Percentiles rank a stretch among this genome's conserved stretches.
phyloP scores from a whole-genome alignment of 1,284 basidiomycete species.

The Apiotrichum brassicae region DNA sequence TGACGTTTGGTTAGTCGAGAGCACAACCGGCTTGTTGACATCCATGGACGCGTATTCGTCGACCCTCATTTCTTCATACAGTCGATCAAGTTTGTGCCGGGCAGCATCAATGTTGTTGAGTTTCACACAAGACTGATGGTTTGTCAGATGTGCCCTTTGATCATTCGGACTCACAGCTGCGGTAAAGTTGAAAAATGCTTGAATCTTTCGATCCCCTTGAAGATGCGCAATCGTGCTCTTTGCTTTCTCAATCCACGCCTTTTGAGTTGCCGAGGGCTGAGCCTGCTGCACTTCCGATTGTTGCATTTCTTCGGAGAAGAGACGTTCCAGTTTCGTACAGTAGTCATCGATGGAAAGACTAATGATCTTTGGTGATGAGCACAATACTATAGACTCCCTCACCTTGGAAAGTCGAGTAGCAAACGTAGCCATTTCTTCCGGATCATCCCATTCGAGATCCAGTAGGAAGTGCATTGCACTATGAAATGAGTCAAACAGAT shows the following conservation, averaged over 20 bases:
- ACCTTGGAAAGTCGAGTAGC: constrained; percentile 81
- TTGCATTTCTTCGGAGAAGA: constrained; percentile 85
- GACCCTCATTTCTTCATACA: constrained; percentile 86
- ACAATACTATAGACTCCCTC: constrained; percentile 13
- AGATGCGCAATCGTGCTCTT: constrained; percentile 62
- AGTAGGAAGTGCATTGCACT: constrained; percentile 84
- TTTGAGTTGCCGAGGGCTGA: constrained; percentile 55
- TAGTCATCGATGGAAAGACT: constrained; percentile 90
- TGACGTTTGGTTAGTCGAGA: constrained; percentile 60
- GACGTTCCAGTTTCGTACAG: constrained; percentile 74
- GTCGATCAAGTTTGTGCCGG: constrained; percentile 79
- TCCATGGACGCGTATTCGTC: constrained; percentile 69
- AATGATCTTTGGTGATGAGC: constrained; percentile 58
- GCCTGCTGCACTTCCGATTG: constrained; percentile 4
- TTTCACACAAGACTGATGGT: constrained; percentile 80
- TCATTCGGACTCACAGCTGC: constrained; percentile 52
- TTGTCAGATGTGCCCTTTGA: neutral
- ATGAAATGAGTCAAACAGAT: constrained; percentile 88
- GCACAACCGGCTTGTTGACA: constrained; percentile 55
- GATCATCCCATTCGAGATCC: constrained; percentile 85
- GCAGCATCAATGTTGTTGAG: constrained; percentile 96
- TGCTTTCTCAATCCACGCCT: constrained; percentile 92
- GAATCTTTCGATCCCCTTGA: constrained; percentile 71
- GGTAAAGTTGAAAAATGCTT: constrained; percentile 72
- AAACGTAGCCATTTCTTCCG: constrained; percentile 81